Base-by-base conservation (phyloP, 257 asterid species). In the Ajuga chamaepitys region DNA sequence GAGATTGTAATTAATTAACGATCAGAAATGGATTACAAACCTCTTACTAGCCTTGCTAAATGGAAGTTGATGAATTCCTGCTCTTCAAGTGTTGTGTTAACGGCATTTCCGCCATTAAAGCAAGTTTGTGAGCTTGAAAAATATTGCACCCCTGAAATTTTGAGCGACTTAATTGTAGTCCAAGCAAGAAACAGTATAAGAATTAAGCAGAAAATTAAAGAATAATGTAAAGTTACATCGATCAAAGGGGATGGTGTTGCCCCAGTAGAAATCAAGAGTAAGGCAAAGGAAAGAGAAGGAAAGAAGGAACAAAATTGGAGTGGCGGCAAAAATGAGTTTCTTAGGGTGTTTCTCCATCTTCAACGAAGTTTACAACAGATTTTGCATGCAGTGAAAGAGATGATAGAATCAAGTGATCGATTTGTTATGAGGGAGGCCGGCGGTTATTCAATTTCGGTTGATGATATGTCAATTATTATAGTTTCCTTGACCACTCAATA, bases 11-110 rank as follows among this genome's bases (percentile, higher is more conserved):
- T 12, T 22, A 25, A 25, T 35, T 35, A n/a, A 53, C 0, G 0
- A 44, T n/a, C n/a, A 14, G 8, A 7, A 55, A 16, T 7, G n/a
- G 16, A 55, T 4, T 30, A 0, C 54, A 5, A 0, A 83, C 89
- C 85, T 81, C 81, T 67, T 0, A 81, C 80, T 11, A 84, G 74
- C 66, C 83, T 72, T 46, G 71, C 25, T 13, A 81, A 10, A 57
- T 71, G 82, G 20, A 54, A 46, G 0, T 63, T 56, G 47, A 81
- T 26, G 73, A 68, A 76, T 17, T 74, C 58, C 0, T 28, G 58
- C 3, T 74, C 75, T 16, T 67, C 72, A 0, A 71, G 34, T 0
- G 77, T 60, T 46, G 17, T 63, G 24, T 59, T 64, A 9, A 21
- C 4, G 37, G 24, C 46, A 2, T 38, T 51, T 67, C 17, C 35